Evolutionary conservation across 2,329 filamentous ascomycete genomes (phyloP).

Genomic region (Fusarium transvaalense): DNA sequence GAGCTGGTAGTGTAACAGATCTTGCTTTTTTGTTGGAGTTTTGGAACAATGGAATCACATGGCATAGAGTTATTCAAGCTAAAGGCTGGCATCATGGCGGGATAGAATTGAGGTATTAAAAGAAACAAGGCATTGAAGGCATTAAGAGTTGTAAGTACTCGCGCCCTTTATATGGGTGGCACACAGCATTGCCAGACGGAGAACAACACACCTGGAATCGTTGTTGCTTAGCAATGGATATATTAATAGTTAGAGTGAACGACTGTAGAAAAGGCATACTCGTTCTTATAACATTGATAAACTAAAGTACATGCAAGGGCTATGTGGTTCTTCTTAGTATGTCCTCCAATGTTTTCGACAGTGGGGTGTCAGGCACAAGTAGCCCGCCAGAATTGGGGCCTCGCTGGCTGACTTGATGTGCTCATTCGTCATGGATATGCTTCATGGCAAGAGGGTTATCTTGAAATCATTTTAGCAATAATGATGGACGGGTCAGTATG

Average conservation of each 20-base stretch:
- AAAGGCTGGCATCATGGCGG: conserved; percentile 34
- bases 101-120: conserved; percentile 40
- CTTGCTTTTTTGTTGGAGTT: conserved; percentile 46
- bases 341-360: neutral
- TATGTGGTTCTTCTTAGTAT: neutral
- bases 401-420: neutral
- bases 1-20: conserved; percentile 26
- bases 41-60: conserved; percentile 36
- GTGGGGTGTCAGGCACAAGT: neutral
- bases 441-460: neutral
- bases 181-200: conserved; percentile 14
- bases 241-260: conserved; percentile 1
- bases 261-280: conserved; percentile 7
- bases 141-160: neutral
- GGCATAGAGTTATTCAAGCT: conserved; percentile 41
- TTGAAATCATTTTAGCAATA: neutral
- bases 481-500: neutral
- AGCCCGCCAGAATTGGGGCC: neutral
- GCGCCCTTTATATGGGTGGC: neutral
- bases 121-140: conserved; percentile 17
- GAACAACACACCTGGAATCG: neutral
- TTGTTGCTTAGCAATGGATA: neutral
- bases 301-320: conserved; percentile 17
- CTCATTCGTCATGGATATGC: neutral
- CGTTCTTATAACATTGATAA: conserved; percentile 27